These are phyloP conservation scores for Aristolochia fimbriata DNA, from an alignment of 164 flowering plant species.

Conservation along the genomic window DNA sequence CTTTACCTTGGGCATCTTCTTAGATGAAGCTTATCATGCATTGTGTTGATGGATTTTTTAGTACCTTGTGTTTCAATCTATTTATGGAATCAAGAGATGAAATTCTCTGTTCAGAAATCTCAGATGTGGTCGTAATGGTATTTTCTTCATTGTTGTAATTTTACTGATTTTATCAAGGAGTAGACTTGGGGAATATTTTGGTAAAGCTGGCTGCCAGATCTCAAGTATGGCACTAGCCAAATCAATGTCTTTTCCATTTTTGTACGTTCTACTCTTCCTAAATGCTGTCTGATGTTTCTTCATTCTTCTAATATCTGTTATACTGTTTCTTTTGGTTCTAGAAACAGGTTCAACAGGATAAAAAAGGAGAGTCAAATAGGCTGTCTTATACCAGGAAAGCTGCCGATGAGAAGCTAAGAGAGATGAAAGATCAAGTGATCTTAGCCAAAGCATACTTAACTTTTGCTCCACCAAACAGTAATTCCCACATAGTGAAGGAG, in stretches of 20 bases:
- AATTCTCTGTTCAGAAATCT: no score
- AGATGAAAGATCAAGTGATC: slow-evolving; percentile 74
- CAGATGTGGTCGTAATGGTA: no score
- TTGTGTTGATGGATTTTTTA: no score
- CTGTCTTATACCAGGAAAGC: slow-evolving; percentile 16
- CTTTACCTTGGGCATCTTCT: no score
- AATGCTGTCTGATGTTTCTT: neutral
- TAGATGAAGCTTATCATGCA: no score
- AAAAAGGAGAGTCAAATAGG: slow-evolving; percentile 8
- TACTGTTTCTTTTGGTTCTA: slow-evolving; percentile 5
- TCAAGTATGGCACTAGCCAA: neutral
- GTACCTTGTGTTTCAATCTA: no score
- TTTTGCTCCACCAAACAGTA: slow-evolving; percentile 53
- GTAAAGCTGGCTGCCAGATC: neutral
- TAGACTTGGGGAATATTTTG: neutral
- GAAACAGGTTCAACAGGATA: slow-evolving; percentile 26
- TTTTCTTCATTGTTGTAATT: no score
- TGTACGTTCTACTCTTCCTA: neutral
- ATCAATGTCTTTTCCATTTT: neutral
- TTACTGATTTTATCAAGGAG: no score
- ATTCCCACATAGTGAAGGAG: slow-evolving; percentile 71
- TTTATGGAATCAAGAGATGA: no score
- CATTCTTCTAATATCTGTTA: neutral
- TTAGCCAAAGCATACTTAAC: slow-evolving; percentile 73
- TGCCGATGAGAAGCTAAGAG: slow-evolving; percentile 58